Evolutionary conservation across 2,329 filamentous ascomycete species (phyloP).

Genomic region (Hypocrella siamensis): DNA sequence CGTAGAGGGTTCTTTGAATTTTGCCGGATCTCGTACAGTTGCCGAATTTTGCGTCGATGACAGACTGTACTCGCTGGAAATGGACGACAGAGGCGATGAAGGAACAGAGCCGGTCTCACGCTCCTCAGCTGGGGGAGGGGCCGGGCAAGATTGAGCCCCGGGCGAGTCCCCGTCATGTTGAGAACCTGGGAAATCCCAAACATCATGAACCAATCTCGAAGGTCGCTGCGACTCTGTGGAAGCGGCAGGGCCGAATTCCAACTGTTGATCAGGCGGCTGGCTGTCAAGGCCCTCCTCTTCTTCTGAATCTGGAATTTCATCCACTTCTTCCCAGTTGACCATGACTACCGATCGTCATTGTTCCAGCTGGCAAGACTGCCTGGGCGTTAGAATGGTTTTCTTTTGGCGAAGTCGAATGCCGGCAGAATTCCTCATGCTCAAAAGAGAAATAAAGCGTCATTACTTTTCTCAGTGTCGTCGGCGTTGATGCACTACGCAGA

Average conservation of each 20-base stretch:
- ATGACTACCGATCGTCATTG: constrained; percentile 17
- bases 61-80: constrained; percentile 13
- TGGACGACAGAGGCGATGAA: constrained; percentile 20
- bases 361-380: too few relatives aligned
- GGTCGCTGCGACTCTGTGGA: not conserved
- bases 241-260: not conserved
- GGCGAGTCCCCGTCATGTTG: constrained; percentile 7
- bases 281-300: constrained; percentile 28
- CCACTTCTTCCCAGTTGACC: constrained; percentile 32
- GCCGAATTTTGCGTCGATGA: too few relatives aligned
- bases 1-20: too few relatives aligned
- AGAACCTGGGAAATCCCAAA: constrained; percentile 22
- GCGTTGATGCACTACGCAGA: too few relatives aligned
- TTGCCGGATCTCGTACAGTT: too few relatives aligned
- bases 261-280: constrained; percentile 8
- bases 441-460: too few relatives aligned
- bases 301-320: constrained; percentile 35
- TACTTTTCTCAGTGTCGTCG: too few relatives aligned
- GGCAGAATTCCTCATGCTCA: too few relatives aligned
- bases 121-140: constrained; percentile 1
- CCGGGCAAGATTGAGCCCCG: not conserved
- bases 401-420: too few relatives aligned
- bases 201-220: constrained; percentile 6
- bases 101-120: constrained; percentile 4
- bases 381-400: too few relatives aligned